Base-by-base conservation (phyloP, 495 filamentous ascomycete genomes). In the Talaromyces ruber region DNA sequence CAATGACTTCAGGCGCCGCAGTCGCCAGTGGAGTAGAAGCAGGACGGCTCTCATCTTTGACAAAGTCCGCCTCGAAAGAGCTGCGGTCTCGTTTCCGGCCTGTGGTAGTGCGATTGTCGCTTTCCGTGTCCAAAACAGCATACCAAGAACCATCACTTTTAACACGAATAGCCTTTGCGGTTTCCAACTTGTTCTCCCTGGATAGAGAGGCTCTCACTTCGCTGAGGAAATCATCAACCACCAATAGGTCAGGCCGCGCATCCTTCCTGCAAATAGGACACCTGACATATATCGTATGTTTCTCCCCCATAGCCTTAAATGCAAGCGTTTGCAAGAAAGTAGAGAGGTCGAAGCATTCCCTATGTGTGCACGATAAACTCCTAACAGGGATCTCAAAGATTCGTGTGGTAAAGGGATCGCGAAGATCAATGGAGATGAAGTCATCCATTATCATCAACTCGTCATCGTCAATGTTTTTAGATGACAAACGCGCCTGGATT, bases 311-410 rank as follows among this genome's bases (percentile, higher is more conserved):
- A 67, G 75, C 62, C 66, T 66, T 61, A 70, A 75, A 63, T 71
- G 73, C 68, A 72, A 88, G 81, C 0, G 88, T 91, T 14, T 75
- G 68, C 12, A 97, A 80, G 74, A 88, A 96, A 0, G 83, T 91
- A 26, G 91, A 83, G 24, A 94, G 86, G 70, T 97, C 93, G 69
- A 97, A 96, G 70, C 90, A 95, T 71, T 96, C 90, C 37, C 84
- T 73, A 69, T 97, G 93, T 6, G 73, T 73, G 70, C 86, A 89
- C 16, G 51, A 53, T 6, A 64, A 73, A 14, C 89, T 84, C 18
- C 92, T 86, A 6, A 83, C 89, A 3, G 92, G 92, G 0, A 81
- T 74, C 3, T 82, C 74, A 68, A 88, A 92, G n/a, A 95, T 83
- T 3, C 72, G 73, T 0, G 84, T 79, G 55, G 78, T 86, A 71